Conservation (phyloP, 225 moss, liverwort and hornwort species). For the Asterella californica region DNA sequence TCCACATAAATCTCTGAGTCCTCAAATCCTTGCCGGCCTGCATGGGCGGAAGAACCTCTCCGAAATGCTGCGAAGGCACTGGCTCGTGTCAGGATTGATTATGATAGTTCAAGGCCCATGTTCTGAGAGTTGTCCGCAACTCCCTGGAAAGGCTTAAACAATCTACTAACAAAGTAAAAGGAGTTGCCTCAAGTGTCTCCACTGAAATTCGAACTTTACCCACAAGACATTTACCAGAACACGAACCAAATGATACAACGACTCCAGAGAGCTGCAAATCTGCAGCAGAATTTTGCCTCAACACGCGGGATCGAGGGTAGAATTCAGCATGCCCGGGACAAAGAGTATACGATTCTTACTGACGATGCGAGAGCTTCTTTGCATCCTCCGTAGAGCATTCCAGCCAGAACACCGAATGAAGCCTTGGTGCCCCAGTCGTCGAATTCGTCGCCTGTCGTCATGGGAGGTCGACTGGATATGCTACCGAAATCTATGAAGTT, state of each 20-base stretch:
- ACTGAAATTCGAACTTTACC: too few species aligned
- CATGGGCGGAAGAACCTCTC: conserved; percentile 40
- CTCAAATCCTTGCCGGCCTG: conserved; percentile 47
- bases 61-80: conserved; percentile 31
- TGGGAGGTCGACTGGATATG: background rate
- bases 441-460: conserved; percentile 38
- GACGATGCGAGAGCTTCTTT: conserved; percentile 74
- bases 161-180: too few species aligned
- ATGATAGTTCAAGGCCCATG: background rate
- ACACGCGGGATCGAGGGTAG: too few species aligned
- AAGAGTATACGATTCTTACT: conserved; percentile 31
- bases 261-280: background rate
- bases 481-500: too few species aligned
- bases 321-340: background rate
- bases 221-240: too few species aligned
- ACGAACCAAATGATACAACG: too few species aligned
- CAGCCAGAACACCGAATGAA: conserved; percentile 70
- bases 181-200: too few species aligned
- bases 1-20: conserved; percentile 58
- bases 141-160: too few species aligned
- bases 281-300: too few species aligned
- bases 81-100: background rate
- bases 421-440: conserved; percentile 90
- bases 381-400: conserved; percentile 86
- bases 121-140: too few species aligned